Conservation (phyloP, 2,329 filamentous ascomycete species). For the Arthrobotrys musiformis region DNA sequence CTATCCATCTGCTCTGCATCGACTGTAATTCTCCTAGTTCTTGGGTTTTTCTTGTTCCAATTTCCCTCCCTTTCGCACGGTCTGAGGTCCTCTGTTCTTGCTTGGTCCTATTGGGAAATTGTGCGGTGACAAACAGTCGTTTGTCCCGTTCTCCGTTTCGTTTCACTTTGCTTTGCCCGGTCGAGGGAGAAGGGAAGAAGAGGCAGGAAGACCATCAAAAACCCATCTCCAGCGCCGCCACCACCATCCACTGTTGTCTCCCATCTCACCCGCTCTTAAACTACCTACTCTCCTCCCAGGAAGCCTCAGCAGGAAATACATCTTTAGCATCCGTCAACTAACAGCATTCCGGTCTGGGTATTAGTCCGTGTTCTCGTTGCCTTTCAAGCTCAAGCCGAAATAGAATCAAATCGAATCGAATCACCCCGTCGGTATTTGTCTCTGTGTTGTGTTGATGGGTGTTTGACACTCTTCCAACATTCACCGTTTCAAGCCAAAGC, state of each 20-base stretch:
- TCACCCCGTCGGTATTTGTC: not conserved
- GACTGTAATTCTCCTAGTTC: not conserved
- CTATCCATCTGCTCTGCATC: too few relatives aligned
- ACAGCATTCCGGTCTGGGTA: too few relatives aligned
- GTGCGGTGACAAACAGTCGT: slow-evolving; percentile 20
- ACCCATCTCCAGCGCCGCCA: not conserved
- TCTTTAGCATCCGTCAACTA: not conserved
- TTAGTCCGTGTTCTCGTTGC: too few relatives aligned
- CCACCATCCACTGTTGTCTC: not conserved
- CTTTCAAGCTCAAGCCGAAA: not conserved
- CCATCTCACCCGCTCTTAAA: not conserved
- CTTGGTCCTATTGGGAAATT: not conserved
- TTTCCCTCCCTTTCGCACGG: slow-evolving; percentile 11
- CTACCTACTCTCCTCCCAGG: not conserved
- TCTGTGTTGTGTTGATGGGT: slow-evolving; percentile 43
- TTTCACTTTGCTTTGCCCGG: not conserved
- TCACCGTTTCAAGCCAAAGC: too few relatives aligned
- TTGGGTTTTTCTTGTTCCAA: not conserved
- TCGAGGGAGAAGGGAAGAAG: not conserved
- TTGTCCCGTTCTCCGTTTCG: not conserved
- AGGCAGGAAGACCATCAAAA: slow-evolving; percentile 8
- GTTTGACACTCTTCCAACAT: slow-evolving; percentile 37
- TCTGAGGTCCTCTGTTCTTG: not conserved
- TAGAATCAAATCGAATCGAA: too few relatives aligned
- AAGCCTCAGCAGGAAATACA: not conserved